Evolutionary conservation across 352 stramenopile genomes (phyloP).

Genomic region (Phytophthora pluvialis): DNA sequence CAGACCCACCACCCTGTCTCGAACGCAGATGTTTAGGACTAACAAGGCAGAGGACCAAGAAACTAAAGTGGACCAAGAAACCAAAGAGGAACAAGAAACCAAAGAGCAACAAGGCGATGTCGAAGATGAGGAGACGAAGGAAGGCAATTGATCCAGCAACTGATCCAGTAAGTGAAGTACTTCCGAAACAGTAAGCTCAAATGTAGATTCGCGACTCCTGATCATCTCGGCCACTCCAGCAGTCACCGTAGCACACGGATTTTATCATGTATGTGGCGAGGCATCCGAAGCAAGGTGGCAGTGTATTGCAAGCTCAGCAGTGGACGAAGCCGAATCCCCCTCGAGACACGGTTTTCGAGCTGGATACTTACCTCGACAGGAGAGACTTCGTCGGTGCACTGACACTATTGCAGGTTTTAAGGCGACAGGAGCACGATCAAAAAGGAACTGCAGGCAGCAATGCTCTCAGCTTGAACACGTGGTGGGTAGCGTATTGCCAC

Average conservation of each 20-base stretch:
- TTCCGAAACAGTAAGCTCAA: slow-evolving; percentile 12
- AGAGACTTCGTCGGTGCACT: slow-evolving; percentile 58
- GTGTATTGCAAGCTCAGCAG: background rate
- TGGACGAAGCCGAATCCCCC: slow-evolving; percentile 5
- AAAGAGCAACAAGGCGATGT: slow-evolving; percentile 8
- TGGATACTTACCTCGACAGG: slow-evolving; percentile 49
- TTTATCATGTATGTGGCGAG: slow-evolving; percentile 32
- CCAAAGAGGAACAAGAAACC: slow-evolving; percentile 8
- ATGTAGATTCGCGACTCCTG: slow-evolving; percentile 28
- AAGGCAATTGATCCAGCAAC: slow-evolving; percentile 11
- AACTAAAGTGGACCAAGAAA: slow-evolving; percentile 1
- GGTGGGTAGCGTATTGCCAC: slow-evolving; percentile 77
- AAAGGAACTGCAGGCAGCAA: background rate
- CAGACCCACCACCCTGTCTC: slow-evolving; percentile 19
- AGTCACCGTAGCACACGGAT: slow-evolving; percentile 6
- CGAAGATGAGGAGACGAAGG: slow-evolving; percentile 34
- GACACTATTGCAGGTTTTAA: slow-evolving; percentile 42
- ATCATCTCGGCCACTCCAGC: background rate
- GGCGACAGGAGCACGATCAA: slow-evolving; percentile 28
- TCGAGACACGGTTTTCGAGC: slow-evolving; percentile 34
- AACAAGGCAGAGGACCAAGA: background rate
- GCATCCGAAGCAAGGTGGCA: slow-evolving; percentile 6
- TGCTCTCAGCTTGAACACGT: slow-evolving; percentile 41
- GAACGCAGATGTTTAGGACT: slow-evolving; percentile 1
- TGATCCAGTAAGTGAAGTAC: background rate